Conservation (phyloP, 2,329 filamentous ascomycete genomes). For the Venturia pyrina region DNA sequence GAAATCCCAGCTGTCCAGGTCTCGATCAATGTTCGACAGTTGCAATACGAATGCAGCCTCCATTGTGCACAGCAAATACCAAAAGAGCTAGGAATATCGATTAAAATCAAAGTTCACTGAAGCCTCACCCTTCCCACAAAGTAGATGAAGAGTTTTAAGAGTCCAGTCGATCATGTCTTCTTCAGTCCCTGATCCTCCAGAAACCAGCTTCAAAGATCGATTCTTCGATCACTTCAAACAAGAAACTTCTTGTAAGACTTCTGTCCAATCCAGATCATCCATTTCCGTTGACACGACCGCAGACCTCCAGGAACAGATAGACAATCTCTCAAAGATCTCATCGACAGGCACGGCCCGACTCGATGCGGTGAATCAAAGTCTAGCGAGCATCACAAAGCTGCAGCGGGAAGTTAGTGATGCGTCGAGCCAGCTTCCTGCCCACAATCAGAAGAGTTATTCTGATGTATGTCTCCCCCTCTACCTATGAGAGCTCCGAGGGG, state of each 20-base stretch:
- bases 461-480: background rate
- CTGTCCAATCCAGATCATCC: constrained; percentile 5
- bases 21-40: background rate
- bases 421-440: constrained; percentile 70
- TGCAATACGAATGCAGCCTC: background rate
- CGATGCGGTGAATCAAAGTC: constrained; percentile 69
- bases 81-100: background rate
- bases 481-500: too few species aligned
- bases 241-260: constrained; percentile 53
- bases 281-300: constrained; percentile 15
- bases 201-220: constrained; percentile 44
- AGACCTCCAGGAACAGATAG: constrained; percentile 72
- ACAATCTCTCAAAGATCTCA: constrained; percentile 52
- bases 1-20: background rate
- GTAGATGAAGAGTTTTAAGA: background rate
- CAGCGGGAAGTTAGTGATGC: constrained; percentile 80
- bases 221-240: constrained; percentile 80
- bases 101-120: background rate
- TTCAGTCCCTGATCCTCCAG: constrained; percentile 17
- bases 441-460: constrained; percentile 80
- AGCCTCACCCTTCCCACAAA: background rate
- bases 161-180: background rate
- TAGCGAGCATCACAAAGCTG: constrained; percentile 68
- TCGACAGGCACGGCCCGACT: constrained; percentile 63
- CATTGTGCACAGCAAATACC: background rate